A percentile compares a stretch with the other conserved stretches of the same genome.
Evolutionary conservation across 441 rosid genomes (phyloP).

Genomic region (Brassica hybrid): DNA sequence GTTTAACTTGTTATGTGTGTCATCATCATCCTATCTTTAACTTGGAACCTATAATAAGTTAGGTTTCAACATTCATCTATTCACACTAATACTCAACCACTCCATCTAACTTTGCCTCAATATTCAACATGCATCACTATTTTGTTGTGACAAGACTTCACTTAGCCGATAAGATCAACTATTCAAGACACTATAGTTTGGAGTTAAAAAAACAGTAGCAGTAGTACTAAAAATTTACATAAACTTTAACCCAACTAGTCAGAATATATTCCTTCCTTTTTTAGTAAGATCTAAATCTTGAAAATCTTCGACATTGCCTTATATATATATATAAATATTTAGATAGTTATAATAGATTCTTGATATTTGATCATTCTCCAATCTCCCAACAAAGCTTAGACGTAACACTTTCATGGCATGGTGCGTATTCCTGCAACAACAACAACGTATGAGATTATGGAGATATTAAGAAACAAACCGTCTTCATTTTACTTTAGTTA

Average conservation of each 20-base stretch:
- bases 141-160: constrained; percentile 3
- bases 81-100: constrained; percentile 31
- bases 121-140: constrained; percentile 23
- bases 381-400: constrained; percentile 71
- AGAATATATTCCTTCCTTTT: constrained; percentile 36
- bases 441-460: constrained; percentile 5
- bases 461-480: background rate
- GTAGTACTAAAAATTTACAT: constrained; percentile 36
- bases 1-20: background rate
- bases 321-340: constrained; percentile 15
- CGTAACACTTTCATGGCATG: constrained; percentile 64
- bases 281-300: constrained; percentile 30
- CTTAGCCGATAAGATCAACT: constrained; percentile 24
- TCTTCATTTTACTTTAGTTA: constrained; percentile 29
- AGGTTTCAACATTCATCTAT: constrained; percentile 35
- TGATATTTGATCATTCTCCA: constrained; percentile 41
- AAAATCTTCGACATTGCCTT: background rate
- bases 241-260: constrained; percentile 32
- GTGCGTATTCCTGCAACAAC: constrained; percentile 60
- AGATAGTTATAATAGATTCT: constrained; percentile 20
- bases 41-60: constrained; percentile 9
- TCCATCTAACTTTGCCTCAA: constrained; percentile 13
- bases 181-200: constrained; percentile 15
- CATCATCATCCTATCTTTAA: constrained; percentile 18
- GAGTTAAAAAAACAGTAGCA: constrained; percentile 21